Conservation (phyloP, 768 basidiomycete species). For the Tremella mesenterica region DNA sequence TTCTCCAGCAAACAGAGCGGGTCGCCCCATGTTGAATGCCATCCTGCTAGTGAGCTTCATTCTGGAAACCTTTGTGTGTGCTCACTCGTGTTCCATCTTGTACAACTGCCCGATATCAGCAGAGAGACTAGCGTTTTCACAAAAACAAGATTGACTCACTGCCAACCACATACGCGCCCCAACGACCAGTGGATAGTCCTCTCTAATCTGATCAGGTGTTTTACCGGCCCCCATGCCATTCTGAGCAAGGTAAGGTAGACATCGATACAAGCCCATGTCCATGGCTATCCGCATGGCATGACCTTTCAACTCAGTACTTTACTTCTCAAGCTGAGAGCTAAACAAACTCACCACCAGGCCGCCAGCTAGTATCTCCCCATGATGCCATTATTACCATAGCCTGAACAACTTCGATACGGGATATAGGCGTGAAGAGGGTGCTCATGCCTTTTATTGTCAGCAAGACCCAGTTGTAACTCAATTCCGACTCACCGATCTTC, state of each 20-base stretch:
- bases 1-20: conserved; percentile 10
- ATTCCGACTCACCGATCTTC: conserved; percentile 29
- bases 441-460: conserved; percentile 19
- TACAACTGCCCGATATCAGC: conserved; percentile 13
- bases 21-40: conserved; percentile 22
- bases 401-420: conserved; percentile 33
- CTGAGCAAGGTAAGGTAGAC: conserved; percentile 23
- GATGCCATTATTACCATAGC: conserved; percentile 29
- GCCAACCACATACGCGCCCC: conserved; percentile 34
- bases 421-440: conserved; percentile 33
- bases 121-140: background rate
- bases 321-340: background rate
- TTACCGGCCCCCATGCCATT: conserved; percentile 30
- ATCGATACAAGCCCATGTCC: conserved; percentile 33
- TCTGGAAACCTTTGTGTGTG: conserved; percentile 4
- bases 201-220: conserved; percentile 16
- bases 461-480: background rate
- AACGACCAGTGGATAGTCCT: conserved; percentile 24
- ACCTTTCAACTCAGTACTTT: conserved; percentile 2
- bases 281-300: conserved; percentile 35
- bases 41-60: conserved; percentile 19
- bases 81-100: conserved; percentile 34
- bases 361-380: conserved; percentile 35
- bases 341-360: conserved; percentile 25
- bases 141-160: conserved; percentile 9